Percentiles rank a stretch among this genome's conserved stretches.
phyloP scores from a whole-genome alignment of 1,284 basidiomycete genomes.

The Apiotrichum siamense region DNA sequence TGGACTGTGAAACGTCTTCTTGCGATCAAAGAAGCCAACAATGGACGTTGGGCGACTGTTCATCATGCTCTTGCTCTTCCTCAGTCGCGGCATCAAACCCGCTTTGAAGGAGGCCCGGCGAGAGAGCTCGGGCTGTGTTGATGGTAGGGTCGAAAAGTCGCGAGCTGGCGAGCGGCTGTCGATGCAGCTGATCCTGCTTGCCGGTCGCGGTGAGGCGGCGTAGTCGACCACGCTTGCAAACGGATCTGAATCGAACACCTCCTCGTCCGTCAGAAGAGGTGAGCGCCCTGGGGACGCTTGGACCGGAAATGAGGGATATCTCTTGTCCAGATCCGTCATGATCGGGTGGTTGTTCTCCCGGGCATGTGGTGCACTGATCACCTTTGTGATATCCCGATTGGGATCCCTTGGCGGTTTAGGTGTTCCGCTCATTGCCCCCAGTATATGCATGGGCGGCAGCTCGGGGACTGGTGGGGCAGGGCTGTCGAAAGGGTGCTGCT shows the following conservation, averaged over 20 bases:
- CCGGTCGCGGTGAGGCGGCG: background rate
- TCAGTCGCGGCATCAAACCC: slow-evolving; percentile 9
- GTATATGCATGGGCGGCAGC: slow-evolving; percentile 8
- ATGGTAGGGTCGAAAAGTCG: slow-evolving; percentile 1
- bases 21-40: slow-evolving; percentile 4
- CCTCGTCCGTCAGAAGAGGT: background rate
- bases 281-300: background rate
- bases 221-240: slow-evolving; percentile 34
- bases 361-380: background rate
- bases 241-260: slow-evolving; percentile 21
- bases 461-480: slow-evolving; percentile 23
- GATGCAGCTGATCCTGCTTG: background rate
- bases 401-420: no score
- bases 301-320: slow-evolving; percentile 1
- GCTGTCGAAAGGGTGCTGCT: slow-evolving; percentile 2
- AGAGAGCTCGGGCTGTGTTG: background rate
- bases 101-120: slow-evolving; percentile 4
- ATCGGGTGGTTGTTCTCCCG: background rate
- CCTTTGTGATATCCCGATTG: no score
- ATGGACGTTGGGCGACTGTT: background rate
- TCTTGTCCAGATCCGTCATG: background rate
- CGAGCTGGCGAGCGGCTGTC: background rate
- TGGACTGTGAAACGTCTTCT: background rate
- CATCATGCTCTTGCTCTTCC: slow-evolving; percentile 14
- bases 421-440: background rate